Percentiles rank a stretch among this genome's conserved stretches.
Conservation (phyloP, 2,329 filamentous ascomycete species). For the Aspergillus jensenii region DNA sequence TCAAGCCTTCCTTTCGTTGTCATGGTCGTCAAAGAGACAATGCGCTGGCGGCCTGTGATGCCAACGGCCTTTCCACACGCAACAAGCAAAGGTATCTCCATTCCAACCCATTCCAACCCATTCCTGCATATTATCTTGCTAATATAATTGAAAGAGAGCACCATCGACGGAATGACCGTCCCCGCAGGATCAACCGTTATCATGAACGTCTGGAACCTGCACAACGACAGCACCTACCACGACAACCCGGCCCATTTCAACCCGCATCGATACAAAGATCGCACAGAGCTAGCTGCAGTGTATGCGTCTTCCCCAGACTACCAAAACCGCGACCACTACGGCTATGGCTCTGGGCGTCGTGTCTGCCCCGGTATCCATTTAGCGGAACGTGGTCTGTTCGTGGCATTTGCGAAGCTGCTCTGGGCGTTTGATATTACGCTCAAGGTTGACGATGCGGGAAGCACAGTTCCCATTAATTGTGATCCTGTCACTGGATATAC, state of each 20-base stretch:
- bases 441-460: not conserved
- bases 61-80: conserved; percentile 18
- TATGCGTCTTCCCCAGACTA: conserved; percentile 28
- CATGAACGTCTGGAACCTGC: conserved; percentile 46
- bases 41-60: conserved; percentile 53
- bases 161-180: conserved; percentile 46
- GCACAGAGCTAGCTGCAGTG: conserved; percentile 30
- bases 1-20: conserved; percentile 40
- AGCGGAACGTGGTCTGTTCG: conserved; percentile 31
- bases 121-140: not conserved
- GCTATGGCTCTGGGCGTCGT: conserved; percentile 27
- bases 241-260: conserved; percentile 33
- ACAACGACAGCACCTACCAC: conserved; percentile 47
- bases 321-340: conserved; percentile 37
- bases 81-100: conserved; percentile 24
- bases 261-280: conserved; percentile 28
- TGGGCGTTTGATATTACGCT: conserved; percentile 29
- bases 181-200: conserved; percentile 48
- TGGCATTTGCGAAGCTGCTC: conserved; percentile 28
- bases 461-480: not conserved
- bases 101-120: not conserved
- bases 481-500: not conserved
- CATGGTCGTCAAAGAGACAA: conserved; percentile 56
- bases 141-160: conserved; percentile 7
- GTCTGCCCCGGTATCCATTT: conserved; percentile 36